Conservation (phyloP, 257 asterid genomes). For the Penstemon newberryi region DNA sequence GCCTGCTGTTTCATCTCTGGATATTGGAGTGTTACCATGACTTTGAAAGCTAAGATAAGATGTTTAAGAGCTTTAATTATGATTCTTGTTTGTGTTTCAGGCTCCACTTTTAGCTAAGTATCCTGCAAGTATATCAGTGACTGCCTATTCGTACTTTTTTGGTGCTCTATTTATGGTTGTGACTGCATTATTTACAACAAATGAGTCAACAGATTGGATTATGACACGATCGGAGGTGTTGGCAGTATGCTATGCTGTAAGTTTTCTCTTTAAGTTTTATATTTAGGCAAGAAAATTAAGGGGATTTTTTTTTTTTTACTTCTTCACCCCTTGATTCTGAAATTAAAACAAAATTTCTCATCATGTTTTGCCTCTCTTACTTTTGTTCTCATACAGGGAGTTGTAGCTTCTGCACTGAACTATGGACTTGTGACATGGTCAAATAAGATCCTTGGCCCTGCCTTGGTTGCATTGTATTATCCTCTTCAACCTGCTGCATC, state of each 20-base stretch:
- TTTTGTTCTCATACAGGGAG: conserved; percentile 52
- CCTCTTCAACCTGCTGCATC: conserved; percentile 96
- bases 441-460: conserved; percentile 85
- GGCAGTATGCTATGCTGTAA: conserved; percentile 92
- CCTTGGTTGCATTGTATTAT: conserved; percentile 83
- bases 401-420: conserved; percentile 84
- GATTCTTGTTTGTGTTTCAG: conserved; percentile 43
- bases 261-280: conserved; percentile 28
- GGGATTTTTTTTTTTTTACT: conserved; percentile 4
- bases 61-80: conserved; percentile 32
- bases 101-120: conserved; percentile 84
- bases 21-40: neutral
- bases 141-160: conserved; percentile 84
- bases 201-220: conserved; percentile 68
- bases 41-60: conserved; percentile 6
- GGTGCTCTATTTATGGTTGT: conserved; percentile 70
- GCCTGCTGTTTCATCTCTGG: too few species aligned
- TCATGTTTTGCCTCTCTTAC: neutral
- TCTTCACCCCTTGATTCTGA: neutral
- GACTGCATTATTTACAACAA: conserved; percentile 55
- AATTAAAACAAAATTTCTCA: too few species aligned
- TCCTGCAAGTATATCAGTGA: conserved; percentile 90
- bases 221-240: conserved; percentile 68
- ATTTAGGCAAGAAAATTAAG: neutral
- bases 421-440: conserved; percentile 87